Conservation (phyloP, 352 stramenopile species). For the Pythium aristosporum region DNA sequence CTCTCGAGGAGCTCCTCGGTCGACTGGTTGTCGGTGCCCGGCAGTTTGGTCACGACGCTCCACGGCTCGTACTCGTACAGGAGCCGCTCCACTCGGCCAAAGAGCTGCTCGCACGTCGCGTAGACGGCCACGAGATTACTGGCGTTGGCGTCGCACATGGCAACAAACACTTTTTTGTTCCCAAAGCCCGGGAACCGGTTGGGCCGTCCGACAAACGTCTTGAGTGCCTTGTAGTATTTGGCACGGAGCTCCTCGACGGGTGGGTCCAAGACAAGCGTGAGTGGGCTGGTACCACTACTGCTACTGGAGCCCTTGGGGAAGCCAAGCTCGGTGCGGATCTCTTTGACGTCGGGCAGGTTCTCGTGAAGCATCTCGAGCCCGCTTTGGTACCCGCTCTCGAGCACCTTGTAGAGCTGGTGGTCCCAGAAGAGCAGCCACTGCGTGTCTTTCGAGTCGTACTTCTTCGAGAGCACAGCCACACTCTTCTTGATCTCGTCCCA, state of each 20-base stretch:
- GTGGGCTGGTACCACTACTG: conserved; percentile 2
- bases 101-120: conserved; percentile 89
- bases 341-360: conserved; percentile 89
- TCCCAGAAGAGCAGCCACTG: conserved; percentile 95
- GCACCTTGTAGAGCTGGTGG: conserved; percentile 94
- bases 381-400: conserved; percentile 93
- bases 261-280: conserved; percentile 84
- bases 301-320: conserved; percentile 38
- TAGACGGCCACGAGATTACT: conserved; percentile 89
- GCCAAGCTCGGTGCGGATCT: conserved; percentile 75
- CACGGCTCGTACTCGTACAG: conserved; percentile 83
- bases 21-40: conserved; percentile 48
- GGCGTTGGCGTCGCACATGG: conserved; percentile 90
- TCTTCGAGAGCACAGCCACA: conserved; percentile 65
- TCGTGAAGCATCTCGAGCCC: conserved; percentile 94
- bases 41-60: conserved; percentile 56
- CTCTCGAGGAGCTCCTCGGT: conserved; percentile 76
- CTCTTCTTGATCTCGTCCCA: conserved; percentile 82
- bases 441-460: conserved; percentile 81
- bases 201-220: conserved; percentile 93
- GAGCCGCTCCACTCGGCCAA: conserved; percentile 74
- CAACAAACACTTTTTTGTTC: conserved; percentile 80
- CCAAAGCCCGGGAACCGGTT: conserved; percentile 88
- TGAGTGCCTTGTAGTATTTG: conserved; percentile 95
- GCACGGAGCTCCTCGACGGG: conserved; percentile 91